These are phyloP conservation scores for Dryadomyces sulphureus DNA, from an alignment of 2,329 filamentous ascomycete species.

Conservation along the genomic window DNA sequence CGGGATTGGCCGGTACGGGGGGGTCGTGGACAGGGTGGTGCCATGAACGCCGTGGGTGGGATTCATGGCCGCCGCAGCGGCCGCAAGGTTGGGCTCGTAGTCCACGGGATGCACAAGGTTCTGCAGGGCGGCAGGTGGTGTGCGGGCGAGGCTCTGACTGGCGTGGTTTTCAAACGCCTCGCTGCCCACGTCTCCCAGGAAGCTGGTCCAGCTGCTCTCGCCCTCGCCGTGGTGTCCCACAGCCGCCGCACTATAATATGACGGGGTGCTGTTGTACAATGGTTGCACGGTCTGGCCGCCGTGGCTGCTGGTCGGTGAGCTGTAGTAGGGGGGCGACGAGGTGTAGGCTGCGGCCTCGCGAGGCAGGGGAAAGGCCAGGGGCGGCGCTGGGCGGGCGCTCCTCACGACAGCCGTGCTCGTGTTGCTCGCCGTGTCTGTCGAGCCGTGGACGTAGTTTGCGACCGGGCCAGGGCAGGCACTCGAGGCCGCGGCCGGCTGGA, in stretches of 20 bases:
- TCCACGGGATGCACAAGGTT: slow-evolving; percentile 5
- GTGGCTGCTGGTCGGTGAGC: neutral
- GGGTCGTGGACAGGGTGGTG: no score
- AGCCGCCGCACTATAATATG: neutral
- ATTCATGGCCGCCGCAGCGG: no score
- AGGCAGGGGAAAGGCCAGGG: neutral
- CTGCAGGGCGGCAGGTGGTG: slow-evolving; percentile 3
- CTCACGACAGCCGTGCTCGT: no score
- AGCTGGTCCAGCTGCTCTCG: neutral
- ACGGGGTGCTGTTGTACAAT: neutral
- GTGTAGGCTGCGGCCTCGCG: neutral
- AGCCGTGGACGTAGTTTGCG: no score
- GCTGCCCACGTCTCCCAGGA: neutral
- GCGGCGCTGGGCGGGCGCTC: no score
- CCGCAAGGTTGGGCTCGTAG: neutral
- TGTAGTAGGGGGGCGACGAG: neutral
- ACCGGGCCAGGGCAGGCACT: no score
- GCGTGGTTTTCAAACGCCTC: neutral
- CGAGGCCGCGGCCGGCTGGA: no score
- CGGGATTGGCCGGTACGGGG: no score
- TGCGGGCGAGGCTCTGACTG: no score
- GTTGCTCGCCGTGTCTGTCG: no score
- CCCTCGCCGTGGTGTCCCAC: neutral
- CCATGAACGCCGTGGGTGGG: no score
- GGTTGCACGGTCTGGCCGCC: neutral